These are phyloP conservation scores for Microcos paniculata DNA, from an alignment of 345 rosid species.

Conservation along the genomic window DNA sequence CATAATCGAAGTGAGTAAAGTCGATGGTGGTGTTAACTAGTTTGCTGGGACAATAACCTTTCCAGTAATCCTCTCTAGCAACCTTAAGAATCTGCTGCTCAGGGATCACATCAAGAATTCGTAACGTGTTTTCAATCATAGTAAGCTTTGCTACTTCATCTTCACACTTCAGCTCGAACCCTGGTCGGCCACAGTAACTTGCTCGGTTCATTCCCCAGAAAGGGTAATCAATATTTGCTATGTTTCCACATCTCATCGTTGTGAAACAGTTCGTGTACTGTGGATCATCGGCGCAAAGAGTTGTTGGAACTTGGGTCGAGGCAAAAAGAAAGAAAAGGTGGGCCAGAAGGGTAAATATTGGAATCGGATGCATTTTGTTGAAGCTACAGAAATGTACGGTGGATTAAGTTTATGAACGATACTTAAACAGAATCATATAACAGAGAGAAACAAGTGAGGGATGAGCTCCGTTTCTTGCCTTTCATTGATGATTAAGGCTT, in stretches of 20 bases:
- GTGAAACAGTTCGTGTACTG: constrained; percentile 20
- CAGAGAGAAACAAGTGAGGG: not conserved
- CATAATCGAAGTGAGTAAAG: not conserved
- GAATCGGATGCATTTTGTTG: not conserved
- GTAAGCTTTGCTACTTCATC: constrained; percentile 12
- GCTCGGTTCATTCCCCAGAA: constrained; percentile 32
- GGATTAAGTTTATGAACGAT: not conserved
- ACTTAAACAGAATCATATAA: not conserved
- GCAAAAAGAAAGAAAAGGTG: not conserved
- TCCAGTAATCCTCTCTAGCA: constrained; percentile 26
- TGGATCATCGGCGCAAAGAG: not conserved
- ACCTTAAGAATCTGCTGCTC: constrained; percentile 6
- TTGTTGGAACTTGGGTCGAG: not conserved
- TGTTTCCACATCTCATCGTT: constrained; percentile 25
- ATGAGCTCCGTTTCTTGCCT: not conserved
- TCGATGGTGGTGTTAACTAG: not conserved
- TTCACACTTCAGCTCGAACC: constrained; percentile 24
- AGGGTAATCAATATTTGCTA: constrained; percentile 23
- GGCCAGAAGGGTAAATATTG: not conserved
- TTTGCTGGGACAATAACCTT: constrained; percentile 8
- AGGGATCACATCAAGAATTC: constrained; percentile 10
- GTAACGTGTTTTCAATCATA: not conserved
- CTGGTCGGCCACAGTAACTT: constrained; percentile 28
- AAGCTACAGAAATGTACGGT: not conserved
- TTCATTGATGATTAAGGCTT: not conserved